Evolutionary conservation across 2,329 filamentous ascomycete genomes (phyloP).

Genomic region (Epichloe scottii): DNA sequence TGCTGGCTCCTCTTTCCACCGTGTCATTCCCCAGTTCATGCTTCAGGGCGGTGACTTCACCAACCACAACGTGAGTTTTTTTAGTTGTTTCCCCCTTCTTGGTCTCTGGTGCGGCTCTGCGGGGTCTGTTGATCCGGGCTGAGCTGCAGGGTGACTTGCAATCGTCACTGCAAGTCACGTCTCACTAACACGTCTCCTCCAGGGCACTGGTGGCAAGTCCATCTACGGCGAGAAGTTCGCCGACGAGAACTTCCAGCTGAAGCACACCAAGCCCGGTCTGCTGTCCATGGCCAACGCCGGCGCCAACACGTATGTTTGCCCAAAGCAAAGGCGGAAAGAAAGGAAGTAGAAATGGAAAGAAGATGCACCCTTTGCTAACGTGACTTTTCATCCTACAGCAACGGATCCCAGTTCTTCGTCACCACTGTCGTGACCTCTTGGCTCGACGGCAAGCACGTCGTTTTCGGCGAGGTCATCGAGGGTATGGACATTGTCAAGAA

Average conservation of each 20-base stretch:
- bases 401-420: conserved; percentile 97
- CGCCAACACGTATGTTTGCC: conserved; percentile 10
- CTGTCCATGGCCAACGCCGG: conserved; percentile 13
- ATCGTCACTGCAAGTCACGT: background rate
- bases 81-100: background rate
- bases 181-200: background rate
- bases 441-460: conserved; percentile 72
- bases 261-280: conserved; percentile 10
- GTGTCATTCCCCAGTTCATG: conserved; percentile 89
- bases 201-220: conserved; percentile 12
- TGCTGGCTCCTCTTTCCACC: conserved; percentile 76
- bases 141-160: background rate
- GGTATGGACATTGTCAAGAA: conserved; percentile 44
- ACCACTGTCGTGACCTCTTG: conserved; percentile 87
- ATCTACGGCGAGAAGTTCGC: conserved; percentile 12
- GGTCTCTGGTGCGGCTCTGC: no score
- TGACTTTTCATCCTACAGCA: conserved; percentile 39
- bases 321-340: background rate
- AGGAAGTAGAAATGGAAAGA: no score
- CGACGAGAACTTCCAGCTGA: conserved; percentile 11
- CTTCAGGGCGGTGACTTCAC: conserved; percentile 95
- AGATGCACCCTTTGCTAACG: no score
- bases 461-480: conserved; percentile 60
- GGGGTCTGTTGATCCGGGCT: background rate
- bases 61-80: conserved; percentile 60